Evolutionary conservation across 371 early-diverging fungal genomes (phyloP).

Genomic region (Conidiobolus incongruus): DNA sequence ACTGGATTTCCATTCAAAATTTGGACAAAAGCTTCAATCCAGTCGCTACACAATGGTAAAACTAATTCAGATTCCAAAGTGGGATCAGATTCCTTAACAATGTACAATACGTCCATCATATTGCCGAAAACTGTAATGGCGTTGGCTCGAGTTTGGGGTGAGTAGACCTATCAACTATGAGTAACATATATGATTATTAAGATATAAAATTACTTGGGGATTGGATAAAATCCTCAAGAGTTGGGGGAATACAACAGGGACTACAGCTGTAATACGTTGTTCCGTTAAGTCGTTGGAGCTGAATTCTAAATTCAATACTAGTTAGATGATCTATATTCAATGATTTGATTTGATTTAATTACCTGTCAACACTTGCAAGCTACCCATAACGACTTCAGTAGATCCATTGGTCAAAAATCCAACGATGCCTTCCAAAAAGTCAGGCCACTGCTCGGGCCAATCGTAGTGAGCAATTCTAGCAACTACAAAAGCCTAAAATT

Average conservation of each 20-base stretch:
- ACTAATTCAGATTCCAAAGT: background rate
- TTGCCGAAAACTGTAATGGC: background rate
- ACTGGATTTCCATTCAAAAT: background rate
- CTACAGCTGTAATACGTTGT: background rate
- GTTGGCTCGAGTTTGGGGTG: constrained; percentile 1
- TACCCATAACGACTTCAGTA: constrained; percentile 55
- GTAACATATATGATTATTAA: background rate
- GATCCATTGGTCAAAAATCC: constrained; percentile 36
- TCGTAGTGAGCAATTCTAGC: constrained; percentile 78
- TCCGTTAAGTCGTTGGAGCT: background rate
- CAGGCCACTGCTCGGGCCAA: constrained; percentile 91
- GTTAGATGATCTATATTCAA: no score
- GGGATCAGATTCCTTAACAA: constrained; percentile 1
- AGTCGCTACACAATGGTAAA: background rate
- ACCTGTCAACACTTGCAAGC: constrained; percentile 53
- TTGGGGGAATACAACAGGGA: constrained; percentile 1
- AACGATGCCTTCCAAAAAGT: constrained; percentile 55
- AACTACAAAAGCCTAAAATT: constrained; percentile 60
- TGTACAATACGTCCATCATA: background rate
- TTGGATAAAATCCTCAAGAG: background rate
- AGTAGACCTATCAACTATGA: background rate
- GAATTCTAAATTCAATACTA: constrained; percentile 1
- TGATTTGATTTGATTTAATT: background rate
- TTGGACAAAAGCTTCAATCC: background rate
- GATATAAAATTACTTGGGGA: background rate